Percentiles rank a stretch among this genome's conserved stretches.
These are phyloP conservation scores for Cenchrus fungigraminus DNA, from an alignment of 176 grass and related monocot species.

Conservation along the genomic window DNA sequence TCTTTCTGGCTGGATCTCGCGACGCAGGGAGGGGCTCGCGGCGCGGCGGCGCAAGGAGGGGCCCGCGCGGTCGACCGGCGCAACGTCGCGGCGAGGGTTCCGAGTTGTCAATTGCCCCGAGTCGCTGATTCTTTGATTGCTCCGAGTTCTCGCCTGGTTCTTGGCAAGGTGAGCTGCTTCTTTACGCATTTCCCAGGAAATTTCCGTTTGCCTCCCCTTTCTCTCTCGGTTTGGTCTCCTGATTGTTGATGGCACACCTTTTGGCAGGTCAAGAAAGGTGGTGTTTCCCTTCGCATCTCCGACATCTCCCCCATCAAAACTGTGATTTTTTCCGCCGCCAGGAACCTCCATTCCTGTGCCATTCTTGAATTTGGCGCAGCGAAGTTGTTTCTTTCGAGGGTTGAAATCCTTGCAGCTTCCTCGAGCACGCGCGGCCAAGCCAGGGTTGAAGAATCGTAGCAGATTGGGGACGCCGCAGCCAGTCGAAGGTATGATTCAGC, in stretches of 20 bases:
- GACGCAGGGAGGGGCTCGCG: no score
- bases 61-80: no score
- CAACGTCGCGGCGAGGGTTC: no score
- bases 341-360: not conserved
- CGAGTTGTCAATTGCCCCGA: not conserved
- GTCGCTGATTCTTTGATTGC: slow-evolving; percentile 12
- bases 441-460: not conserved
- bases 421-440: not conserved
- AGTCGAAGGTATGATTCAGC: slow-evolving; percentile 64
- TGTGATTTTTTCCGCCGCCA: not conserved
- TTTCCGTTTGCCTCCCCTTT: not conserved
- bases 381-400: not conserved
- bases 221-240: not conserved
- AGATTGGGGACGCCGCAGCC: not conserved
- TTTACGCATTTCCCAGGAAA: not conserved
- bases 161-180: slow-evolving; percentile 33
- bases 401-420: slow-evolving; percentile 5
- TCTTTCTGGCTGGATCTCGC: no score
- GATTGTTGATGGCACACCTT: slow-evolving; percentile 17
- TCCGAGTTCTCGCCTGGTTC: slow-evolving; percentile 29
- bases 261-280: slow-evolving; percentile 49
- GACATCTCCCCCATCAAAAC: not conserved
- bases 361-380: slow-evolving; percentile 14
- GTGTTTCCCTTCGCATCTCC: slow-evolving; percentile 15
- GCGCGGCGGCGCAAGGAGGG: no score